Evolutionary conservation across 1,284 basidiomycete genomes (phyloP).

Genomic region (Ustilago nuda): DNA sequence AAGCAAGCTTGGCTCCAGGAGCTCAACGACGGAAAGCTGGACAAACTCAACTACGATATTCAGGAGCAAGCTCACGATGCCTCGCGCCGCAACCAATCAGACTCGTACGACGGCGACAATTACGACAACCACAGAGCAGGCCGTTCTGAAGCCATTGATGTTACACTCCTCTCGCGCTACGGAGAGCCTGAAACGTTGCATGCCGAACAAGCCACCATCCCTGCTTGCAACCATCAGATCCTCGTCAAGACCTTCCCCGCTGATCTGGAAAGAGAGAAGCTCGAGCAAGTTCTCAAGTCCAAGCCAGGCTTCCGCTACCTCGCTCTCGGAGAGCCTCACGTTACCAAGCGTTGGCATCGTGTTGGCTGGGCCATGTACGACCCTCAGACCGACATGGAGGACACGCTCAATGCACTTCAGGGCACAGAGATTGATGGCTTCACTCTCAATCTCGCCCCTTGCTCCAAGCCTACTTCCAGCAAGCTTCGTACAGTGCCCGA

Average conservation of each 20-base stretch:
- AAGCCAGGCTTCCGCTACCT: conserved; percentile 61
- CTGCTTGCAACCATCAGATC: conserved; percentile 55
- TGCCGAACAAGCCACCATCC: conserved; percentile 52
- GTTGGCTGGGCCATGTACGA: conserved; percentile 66
- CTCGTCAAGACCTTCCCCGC: conserved; percentile 58
- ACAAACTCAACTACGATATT: conserved; percentile 58
- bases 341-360: conserved; percentile 54
- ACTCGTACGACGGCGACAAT: conserved; percentile 22
- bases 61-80: conserved; percentile 16
- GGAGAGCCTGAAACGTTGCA: conserved; percentile 39
- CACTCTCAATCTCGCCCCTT: conserved; percentile 55
- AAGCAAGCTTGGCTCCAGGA: conserved; percentile 60
- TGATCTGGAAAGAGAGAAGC: conserved; percentile 43
- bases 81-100: conserved; percentile 9
- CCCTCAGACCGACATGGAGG: conserved; percentile 50
- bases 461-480: conserved; percentile 55
- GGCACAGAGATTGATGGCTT: conserved; percentile 52
- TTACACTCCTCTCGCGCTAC: conserved; percentile 44
- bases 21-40: conserved; percentile 54
- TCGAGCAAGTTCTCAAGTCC: conserved; percentile 55
- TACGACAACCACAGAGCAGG: conserved; percentile 27
- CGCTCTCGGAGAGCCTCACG: conserved; percentile 63
- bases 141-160: conserved; percentile 34
- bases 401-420: conserved; percentile 51
- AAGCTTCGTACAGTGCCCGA: conserved; percentile 60